A percentile compares a stretch with the other conserved stretches of the same genome.
Evolutionary conservation across 495 filamentous ascomycete species (phyloP).

Genomic region (Daldinia loculata): DNA sequence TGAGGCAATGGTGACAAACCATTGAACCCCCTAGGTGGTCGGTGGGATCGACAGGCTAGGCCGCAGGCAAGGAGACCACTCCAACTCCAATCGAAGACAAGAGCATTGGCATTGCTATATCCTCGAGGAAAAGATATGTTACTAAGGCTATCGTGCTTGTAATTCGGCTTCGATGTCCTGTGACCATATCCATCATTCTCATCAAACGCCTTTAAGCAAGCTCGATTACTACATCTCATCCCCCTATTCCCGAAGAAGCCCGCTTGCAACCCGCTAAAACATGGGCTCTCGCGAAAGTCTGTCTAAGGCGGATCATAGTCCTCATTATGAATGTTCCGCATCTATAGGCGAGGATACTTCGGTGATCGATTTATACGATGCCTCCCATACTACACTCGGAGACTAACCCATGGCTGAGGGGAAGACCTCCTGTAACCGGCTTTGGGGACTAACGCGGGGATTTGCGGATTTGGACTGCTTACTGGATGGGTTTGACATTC

Average conservation of each 20-base stretch:
- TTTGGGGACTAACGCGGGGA: background rate
- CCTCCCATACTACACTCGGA: background rate
- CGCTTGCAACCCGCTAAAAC: background rate
- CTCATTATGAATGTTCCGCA: background rate
- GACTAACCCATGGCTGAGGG: background rate
- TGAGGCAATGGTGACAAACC: background rate
- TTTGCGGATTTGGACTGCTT: background rate
- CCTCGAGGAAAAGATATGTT: background rate
- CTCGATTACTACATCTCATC: background rate
- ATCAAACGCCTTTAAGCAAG: background rate
- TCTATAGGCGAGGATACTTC: background rate
- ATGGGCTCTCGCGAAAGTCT: background rate
- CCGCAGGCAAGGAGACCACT: background rate
- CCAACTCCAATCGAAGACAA: background rate
- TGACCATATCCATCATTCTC: background rate
- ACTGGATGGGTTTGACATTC: background rate
- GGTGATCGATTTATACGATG: background rate
- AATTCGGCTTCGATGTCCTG: background rate
- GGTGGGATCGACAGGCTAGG: conserved; percentile 1
- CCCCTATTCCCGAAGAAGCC: background rate
- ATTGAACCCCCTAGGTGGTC: background rate
- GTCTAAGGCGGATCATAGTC: too few relatives aligned
- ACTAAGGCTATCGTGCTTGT: background rate
- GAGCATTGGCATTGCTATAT: background rate
- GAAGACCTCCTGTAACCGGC: background rate